Evolutionary conservation across 306 rosid genomes (phyloP).

Genomic region (Quillaja saponaria): DNA sequence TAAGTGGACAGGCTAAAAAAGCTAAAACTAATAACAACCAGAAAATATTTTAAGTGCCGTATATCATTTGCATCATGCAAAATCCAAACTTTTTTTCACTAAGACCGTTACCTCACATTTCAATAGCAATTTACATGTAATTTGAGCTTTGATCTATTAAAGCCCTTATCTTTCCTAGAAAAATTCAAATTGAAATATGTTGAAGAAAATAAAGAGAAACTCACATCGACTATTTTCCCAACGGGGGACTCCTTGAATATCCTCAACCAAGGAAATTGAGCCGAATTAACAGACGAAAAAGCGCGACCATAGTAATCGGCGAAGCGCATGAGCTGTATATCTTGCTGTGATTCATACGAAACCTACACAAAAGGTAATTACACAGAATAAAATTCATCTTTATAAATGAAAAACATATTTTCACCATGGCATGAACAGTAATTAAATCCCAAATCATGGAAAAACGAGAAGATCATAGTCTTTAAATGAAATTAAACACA

Average conservation of each 20-base stretch:
- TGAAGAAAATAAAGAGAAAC: constrained; percentile 22
- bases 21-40: too few relatives aligned
- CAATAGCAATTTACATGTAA: not conserved
- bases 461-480: constrained; percentile 19
- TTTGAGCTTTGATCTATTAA: constrained; percentile 10
- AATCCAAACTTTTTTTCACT: not conserved
- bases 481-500: not conserved
- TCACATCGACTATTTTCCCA: constrained; percentile 62
- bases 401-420: not conserved
- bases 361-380: constrained; percentile 37
- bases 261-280: constrained; percentile 85
- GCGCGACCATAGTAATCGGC: constrained; percentile 79
- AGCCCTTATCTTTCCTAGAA: not conserved
- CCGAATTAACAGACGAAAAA: constrained; percentile 53
- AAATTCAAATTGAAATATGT: constrained; percentile 3
- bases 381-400: not conserved
- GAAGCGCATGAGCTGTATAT: constrained; percentile 64
- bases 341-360: constrained; percentile 61
- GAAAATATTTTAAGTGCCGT: too few relatives aligned
- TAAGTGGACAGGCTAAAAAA: not conserved
- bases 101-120: not conserved
- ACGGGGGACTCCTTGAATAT: constrained; percentile 63
- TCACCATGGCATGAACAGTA: not conserved
- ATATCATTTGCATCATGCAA: constrained; percentile 12
- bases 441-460: constrained; percentile 12